phyloP scores from a whole-genome alignment of 2,329 filamentous ascomycete species.

The Pseudocercospora crystallina region DNA sequence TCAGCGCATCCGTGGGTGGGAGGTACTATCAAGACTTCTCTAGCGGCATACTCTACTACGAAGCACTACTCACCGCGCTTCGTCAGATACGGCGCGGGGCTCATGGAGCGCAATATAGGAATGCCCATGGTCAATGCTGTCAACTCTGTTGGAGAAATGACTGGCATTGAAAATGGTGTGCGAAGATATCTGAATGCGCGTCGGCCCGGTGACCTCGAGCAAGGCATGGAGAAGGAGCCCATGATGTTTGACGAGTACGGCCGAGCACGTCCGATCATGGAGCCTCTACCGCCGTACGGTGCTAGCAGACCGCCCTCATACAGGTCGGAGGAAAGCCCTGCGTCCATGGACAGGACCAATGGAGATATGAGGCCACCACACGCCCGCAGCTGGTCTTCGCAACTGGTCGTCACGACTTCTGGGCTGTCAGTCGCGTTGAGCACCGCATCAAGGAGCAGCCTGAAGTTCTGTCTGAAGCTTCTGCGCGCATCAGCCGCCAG shows the following conservation, averaged over 20 bases:
- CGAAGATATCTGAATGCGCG: slow-evolving; percentile 73
- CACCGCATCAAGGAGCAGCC: slow-evolving; percentile 76
- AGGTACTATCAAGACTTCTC: slow-evolving; percentile 71
- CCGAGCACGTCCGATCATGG: slow-evolving; percentile 55
- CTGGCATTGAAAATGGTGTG: slow-evolving; percentile 83
- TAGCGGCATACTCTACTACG: slow-evolving; percentile 80
- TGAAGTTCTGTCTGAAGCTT: slow-evolving; percentile 82
- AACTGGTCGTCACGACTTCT: slow-evolving; percentile 76
- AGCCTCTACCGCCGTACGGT: slow-evolving; percentile 81
- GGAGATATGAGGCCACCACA: slow-evolving; percentile 36
- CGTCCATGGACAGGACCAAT: slow-evolving; percentile 17
- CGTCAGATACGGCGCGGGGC: slow-evolving; percentile 81
- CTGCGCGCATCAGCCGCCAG: slow-evolving; percentile 79
- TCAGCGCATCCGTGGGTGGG: slow-evolving; percentile 85
- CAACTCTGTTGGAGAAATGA: slow-evolving; percentile 76
- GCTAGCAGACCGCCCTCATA: slow-evolving; percentile 56
- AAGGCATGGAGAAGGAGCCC: slow-evolving; percentile 38
- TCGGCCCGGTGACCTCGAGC: slow-evolving; percentile 53
- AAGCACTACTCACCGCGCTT: slow-evolving; percentile 90
- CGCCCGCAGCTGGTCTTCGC: slow-evolving; percentile 66
- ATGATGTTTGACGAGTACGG: slow-evolving; percentile 51
- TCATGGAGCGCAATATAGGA: slow-evolving; percentile 82
- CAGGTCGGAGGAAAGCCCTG: slow-evolving; percentile 35
- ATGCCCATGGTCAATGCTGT: slow-evolving; percentile 83
- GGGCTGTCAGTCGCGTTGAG: slow-evolving; percentile 90